Percentiles rank a stretch among this genome's conserved stretches.
These are phyloP conservation scores for Colletotrichum tropicicola DNA, from an alignment of 2,329 filamentous ascomycete genomes.

Conservation along the genomic window DNA sequence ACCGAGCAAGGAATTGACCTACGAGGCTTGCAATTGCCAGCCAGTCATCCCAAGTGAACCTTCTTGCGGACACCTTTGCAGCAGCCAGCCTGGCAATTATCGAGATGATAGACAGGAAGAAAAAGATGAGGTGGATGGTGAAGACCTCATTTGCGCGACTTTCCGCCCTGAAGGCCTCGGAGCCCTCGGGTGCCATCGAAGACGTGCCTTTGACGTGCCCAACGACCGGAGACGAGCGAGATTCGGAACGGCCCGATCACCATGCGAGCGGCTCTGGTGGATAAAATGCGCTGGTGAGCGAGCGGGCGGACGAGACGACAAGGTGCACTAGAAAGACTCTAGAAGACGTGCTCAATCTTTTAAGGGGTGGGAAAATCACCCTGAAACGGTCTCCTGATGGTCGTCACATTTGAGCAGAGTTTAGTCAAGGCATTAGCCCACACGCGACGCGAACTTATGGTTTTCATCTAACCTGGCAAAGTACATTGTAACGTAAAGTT, in stretches of 20 bases:
- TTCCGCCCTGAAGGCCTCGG: constrained; percentile 16
- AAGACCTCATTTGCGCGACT: constrained; percentile 12
- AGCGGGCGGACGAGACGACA: background rate
- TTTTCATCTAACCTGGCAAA: background rate
- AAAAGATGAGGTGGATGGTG: constrained; percentile 4
- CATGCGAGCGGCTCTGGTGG: background rate
- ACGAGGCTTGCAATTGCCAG: constrained; percentile 12
- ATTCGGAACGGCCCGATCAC: background rate
- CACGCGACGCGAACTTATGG: background rate
- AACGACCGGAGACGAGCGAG: background rate
- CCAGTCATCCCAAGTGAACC: constrained; percentile 17
- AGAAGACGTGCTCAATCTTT: background rate
- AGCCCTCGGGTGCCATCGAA: constrained; percentile 3
- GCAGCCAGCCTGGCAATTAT: constrained; percentile 5
- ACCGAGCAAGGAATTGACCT: background rate
- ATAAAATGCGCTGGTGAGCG: background rate
- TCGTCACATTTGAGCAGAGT: background rate
- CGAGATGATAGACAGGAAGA: constrained; percentile 6
- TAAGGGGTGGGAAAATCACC: background rate
- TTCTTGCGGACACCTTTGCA: constrained; percentile 1
- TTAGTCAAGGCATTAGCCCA: background rate
- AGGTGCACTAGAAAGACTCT: background rate
- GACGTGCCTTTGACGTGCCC: constrained; percentile 13
- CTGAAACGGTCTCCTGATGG: background rate
- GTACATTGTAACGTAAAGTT: no score